Evolutionary conservation across 495 filamentous ascomycete genomes (phyloP), one percentile per base, ranked within the genome.

Genomic region (Penicillium pancosmium): DNA sequence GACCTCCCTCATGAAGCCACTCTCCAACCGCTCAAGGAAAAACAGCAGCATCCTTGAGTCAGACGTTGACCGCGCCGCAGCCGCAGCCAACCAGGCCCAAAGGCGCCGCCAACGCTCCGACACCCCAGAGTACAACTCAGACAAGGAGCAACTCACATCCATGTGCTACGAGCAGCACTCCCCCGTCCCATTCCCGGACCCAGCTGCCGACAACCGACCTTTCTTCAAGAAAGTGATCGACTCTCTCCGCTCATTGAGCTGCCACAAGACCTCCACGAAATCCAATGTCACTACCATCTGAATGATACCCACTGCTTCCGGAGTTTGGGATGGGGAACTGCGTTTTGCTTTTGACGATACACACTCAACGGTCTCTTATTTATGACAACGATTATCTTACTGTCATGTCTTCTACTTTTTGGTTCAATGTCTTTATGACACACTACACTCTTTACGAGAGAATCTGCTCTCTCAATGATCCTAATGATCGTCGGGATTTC

Each of bases 51-150:
- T 23, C 50, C 66, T 61, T 11, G 62, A 68, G 57, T 69, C 71
- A 0, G 73, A 76, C 31, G 68, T 78, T 8, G 74, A 77, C 52
- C 67, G 67, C 19, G 64, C 74, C 1, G 72, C 76, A 5, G 74
- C 77, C 0, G 75, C 77, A 0, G 76, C 76, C 1, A 66, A 74
- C 18, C 74, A 78, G 55, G 77, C 77, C 16, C 67, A 73, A 43
- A 66, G 74, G 4, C 74, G 75, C 4, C 70, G 69, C n/a, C 71
- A 75, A 52, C 61, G 65, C n/a, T 73, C 70, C 1, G 64, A 72
- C 16, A 68, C 69, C 0, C 66, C 72, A 0, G 71, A 72, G 12
- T 66, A 59, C 43, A 43, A 43, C 31, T 59, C 64, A 7, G 59
- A 65, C 12, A 62, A 66, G 27, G 73, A 76, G 33, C 71, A 70